Conservation (phyloP, 768 basidiomycete species). For the Tricholoma flavovirens region DNA sequence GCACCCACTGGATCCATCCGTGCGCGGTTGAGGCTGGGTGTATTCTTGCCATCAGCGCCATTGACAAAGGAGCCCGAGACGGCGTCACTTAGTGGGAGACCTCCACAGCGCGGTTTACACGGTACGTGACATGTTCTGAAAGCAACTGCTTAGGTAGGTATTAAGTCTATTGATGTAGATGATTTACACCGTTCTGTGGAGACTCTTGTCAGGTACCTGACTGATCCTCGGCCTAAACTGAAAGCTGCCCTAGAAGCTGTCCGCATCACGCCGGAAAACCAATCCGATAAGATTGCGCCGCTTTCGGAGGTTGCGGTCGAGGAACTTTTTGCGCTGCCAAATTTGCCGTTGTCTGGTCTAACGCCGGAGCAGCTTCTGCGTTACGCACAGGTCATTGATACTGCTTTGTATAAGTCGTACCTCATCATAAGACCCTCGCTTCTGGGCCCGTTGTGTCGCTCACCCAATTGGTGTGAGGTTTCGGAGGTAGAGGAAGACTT, state of each 20-base stretch:
- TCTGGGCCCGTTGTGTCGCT: slow-evolving; percentile 80
- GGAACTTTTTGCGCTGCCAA: slow-evolving; percentile 76
- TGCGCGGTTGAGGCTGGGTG: slow-evolving; percentile 51
- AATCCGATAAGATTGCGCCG: slow-evolving; percentile 61
- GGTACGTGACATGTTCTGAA: slow-evolving; percentile 21
- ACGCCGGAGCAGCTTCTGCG: slow-evolving; percentile 82
- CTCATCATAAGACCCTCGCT: slow-evolving; percentile 75
- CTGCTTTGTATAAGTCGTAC: slow-evolving; percentile 91
- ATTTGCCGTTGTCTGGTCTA: slow-evolving; percentile 62
- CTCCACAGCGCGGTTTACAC: slow-evolving; percentile 25
- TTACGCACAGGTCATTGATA: slow-evolving; percentile 92
- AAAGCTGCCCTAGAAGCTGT: slow-evolving; percentile 68
- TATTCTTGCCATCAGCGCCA: slow-evolving; percentile 34
- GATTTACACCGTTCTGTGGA: slow-evolving; percentile 73
- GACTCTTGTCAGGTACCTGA: slow-evolving; percentile 79
- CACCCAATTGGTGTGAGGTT: slow-evolving; percentile 97
- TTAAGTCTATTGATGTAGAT: slow-evolving; percentile 33
- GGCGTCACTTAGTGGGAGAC: slow-evolving; percentile 39
- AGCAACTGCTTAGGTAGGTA: background rate
- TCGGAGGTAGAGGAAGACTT: slow-evolving; percentile 88
- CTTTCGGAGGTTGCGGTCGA: slow-evolving; percentile 68
- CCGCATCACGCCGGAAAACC: slow-evolving; percentile 57
- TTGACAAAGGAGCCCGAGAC: slow-evolving; percentile 57
- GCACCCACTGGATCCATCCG: slow-evolving; percentile 38
- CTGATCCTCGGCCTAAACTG: slow-evolving; percentile 86